These are phyloP conservation scores for Ustilago esculenta DNA, from an alignment of 1,284 basidiomycete species.

Conservation along the genomic window DNA sequence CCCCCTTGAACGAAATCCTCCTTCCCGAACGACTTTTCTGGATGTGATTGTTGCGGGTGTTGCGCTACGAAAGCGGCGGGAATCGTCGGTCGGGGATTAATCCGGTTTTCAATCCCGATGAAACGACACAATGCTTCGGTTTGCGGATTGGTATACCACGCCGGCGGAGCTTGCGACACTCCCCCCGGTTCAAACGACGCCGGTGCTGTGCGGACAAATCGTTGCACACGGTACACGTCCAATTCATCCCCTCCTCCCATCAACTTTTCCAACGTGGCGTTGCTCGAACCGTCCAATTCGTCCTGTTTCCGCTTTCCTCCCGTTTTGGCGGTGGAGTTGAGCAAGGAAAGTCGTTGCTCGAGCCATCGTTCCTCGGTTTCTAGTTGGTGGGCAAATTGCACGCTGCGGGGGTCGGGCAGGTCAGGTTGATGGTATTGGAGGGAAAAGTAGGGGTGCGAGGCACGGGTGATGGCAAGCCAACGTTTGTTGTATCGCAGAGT, in stretches of 20 bases:
- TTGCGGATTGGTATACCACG: constrained; percentile 87
- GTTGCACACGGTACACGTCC: constrained; percentile 41
- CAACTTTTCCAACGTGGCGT: not conserved
- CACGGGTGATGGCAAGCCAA: constrained; percentile 93
- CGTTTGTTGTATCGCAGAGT: constrained; percentile 75
- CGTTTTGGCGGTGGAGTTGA: constrained; percentile 50
- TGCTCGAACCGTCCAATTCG: constrained; percentile 45
- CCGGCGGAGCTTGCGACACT: constrained; percentile 66
- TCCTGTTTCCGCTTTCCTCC: constrained; percentile 67
- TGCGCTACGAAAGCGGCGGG: too few species aligned
- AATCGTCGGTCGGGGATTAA: constrained; percentile 29
- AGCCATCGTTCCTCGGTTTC: constrained; percentile 71
- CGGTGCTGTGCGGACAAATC: constrained; percentile 57
- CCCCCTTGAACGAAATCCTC: not conserved
- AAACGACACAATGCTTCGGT: constrained; percentile 85
- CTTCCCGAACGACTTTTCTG: too few species aligned
- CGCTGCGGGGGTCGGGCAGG: constrained; percentile 74
- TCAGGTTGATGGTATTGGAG: constrained; percentile 70
- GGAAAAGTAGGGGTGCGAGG: constrained; percentile 82
- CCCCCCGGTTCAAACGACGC: constrained; percentile 70
- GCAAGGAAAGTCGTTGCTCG: constrained; percentile 75
- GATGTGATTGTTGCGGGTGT: not conserved
- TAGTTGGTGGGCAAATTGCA: constrained; percentile 62
- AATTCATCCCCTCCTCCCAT: constrained; percentile 11
- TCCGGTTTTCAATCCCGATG: constrained; percentile 77